Evolutionary conservation across 169 alveolate genomes (phyloP).

Genomic region (Plasmodium inui): DNA sequence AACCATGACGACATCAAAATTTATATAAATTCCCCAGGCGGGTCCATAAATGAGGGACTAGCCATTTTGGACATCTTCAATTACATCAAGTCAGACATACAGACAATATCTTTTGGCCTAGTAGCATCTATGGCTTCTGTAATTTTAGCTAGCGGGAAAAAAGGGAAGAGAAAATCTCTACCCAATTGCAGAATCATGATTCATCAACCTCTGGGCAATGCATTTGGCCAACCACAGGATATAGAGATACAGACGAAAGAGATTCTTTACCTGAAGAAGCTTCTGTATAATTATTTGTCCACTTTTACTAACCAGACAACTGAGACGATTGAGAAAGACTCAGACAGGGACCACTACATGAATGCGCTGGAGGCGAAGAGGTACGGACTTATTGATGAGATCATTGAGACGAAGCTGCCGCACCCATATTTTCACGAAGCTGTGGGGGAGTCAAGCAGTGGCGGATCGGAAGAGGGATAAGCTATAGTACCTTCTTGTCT

Average conservation of each 20-base stretch:
- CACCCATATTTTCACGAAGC: conserved; percentile 46
- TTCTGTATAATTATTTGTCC: conserved; percentile 84
- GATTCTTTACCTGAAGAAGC: conserved; percentile 85
- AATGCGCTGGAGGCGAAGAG: conserved; percentile 87
- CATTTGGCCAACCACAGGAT: conserved; percentile 91
- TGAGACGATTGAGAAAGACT: conserved; percentile 82
- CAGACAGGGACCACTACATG: conserved; percentile 89
- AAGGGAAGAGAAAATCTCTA: conserved; percentile 88
- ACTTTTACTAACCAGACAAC: conserved; percentile 84
- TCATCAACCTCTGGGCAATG: conserved; percentile 91
- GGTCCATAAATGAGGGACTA: conserved; percentile 88
- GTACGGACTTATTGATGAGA: conserved; percentile 88
- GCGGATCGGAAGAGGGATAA: not conserved
- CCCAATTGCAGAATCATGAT: conserved; percentile 91
- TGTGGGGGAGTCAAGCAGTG: not conserved
- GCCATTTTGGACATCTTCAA: conserved; percentile 89
- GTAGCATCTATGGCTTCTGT: conserved; percentile 93
- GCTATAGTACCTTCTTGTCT: not conserved
- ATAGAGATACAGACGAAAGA: conserved; percentile 91
- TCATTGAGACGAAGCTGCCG: conserved; percentile 75
- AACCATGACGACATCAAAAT: conserved; percentile 84
- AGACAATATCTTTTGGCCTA: conserved; percentile 88
- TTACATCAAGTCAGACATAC: conserved; percentile 84
- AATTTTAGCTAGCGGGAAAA: conserved; percentile 89
- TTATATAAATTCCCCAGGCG: conserved; percentile 91